Conservation (phyloP, 176 grass and related monocot species). For the Cymbopogon citratus region DNA sequence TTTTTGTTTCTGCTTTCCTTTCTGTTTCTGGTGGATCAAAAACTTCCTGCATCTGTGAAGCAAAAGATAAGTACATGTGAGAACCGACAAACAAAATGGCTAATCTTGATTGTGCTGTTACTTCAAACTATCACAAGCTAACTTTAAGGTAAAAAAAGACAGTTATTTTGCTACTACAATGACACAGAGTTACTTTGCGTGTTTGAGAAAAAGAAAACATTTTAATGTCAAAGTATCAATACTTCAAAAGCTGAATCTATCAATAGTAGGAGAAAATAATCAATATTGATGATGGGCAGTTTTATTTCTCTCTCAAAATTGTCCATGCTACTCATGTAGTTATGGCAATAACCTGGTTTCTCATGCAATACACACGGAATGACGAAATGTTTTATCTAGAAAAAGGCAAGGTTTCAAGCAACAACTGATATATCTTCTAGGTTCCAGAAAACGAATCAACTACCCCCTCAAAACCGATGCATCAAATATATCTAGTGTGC, state of each 20-base stretch:
- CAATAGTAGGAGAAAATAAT: not conserved
- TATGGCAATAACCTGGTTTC: too few relatives aligned
- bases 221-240: not conserved
- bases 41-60: constrained; percentile 42
- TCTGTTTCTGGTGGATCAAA: constrained; percentile 16
- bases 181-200: too few relatives aligned
- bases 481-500: too few relatives aligned
- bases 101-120: not conserved
- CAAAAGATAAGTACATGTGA: not conserved
- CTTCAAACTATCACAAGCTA: too few relatives aligned
- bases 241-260: not conserved
- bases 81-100: not conserved
- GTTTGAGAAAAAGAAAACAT: not conserved
- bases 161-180: too few relatives aligned
- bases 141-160: not conserved
- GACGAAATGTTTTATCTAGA: too few relatives aligned
- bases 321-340: not conserved
- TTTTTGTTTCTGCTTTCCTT: not conserved
- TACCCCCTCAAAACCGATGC: too few relatives aligned
- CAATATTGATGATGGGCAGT: not conserved
- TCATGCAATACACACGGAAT: too few relatives aligned
- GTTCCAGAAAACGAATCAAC: too few relatives aligned
- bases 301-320: not conserved
- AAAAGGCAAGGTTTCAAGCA: too few relatives aligned
- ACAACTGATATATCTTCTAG: too few relatives aligned